A percentile compares a stretch with the other conserved stretches of the same genome.
Conservation (phyloP, 2,329 filamentous ascomycete genomes). For the Hymenoscyphus salicellus region DNA sequence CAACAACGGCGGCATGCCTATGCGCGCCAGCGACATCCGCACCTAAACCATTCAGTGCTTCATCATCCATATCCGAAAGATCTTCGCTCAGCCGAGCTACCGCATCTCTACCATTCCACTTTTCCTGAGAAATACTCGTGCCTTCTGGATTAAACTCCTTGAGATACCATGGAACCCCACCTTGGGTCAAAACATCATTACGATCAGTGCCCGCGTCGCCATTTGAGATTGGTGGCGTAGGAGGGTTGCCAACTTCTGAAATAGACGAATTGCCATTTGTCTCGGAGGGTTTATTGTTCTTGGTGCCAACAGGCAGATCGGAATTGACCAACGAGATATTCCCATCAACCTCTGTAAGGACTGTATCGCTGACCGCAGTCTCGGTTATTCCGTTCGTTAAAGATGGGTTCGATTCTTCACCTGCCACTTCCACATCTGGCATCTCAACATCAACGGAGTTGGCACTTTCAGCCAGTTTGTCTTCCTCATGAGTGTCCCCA, state of each 20-base stretch:
- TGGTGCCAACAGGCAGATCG: conserved; percentile 33
- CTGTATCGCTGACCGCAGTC: conserved; percentile 2
- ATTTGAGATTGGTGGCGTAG: conserved; percentile 66
- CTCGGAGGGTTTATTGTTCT: conserved; percentile 43
- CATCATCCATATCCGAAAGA: conserved; percentile 87
- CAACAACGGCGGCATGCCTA: conserved; percentile 12
- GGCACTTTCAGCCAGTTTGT: background rate
- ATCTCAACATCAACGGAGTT: conserved; percentile 38
- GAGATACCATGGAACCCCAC: conserved; percentile 87
- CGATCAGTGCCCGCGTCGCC: conserved; percentile 41
- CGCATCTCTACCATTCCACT: conserved; percentile 71
- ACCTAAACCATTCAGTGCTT: conserved; percentile 70
- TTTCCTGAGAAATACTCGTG: conserved; percentile 74
- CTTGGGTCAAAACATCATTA: conserved; percentile 52
- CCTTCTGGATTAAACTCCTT: conserved; percentile 75
- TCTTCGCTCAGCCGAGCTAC: conserved; percentile 74
- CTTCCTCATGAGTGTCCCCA: conserved; percentile 12
- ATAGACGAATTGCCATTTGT: conserved; percentile 44
- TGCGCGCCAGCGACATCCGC: conserved; percentile 34
- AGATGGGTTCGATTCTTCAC: conserved; percentile 20
- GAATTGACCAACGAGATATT: conserved; percentile 19
- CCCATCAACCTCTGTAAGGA: conserved; percentile 24
- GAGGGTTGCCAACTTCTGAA: conserved; percentile 38
- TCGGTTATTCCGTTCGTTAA: conserved; percentile 23
- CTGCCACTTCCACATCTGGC: conserved; percentile 37